Base-by-base conservation (phyloP, 2,329 filamentous ascomycete genomes). In the Sarocladium kiliense region DNA sequence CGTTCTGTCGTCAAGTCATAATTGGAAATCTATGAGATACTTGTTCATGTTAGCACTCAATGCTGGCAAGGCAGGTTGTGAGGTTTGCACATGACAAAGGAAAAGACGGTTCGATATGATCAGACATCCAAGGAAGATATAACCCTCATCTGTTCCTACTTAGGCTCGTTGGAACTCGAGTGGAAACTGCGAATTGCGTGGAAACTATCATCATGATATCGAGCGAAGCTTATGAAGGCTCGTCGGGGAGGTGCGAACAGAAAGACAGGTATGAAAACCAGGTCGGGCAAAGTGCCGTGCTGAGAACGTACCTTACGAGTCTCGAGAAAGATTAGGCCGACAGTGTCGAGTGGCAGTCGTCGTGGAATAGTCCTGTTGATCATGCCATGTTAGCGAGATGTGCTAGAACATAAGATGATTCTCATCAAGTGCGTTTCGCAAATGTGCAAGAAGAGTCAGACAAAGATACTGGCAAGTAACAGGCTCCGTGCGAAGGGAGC, bases 381-480 rank as follows among this genome's bases (percentile, higher is more conserved):
- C 54, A 56, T 57, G 55, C 16, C 39, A 34, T 47, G 58, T 65
- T 63, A 65, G 59, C 61, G 57, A 60, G 14, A 26, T 54, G 23
- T 12, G 3, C 11, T 55, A 39, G 44, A 37, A 18, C 18, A 7
- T 4, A 51, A 23, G 18, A 19, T 23, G 30, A 36, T 34, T 36
- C 30, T 51, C 27, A 32, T 51, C 23, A 47, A 27, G 16, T 16
- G 25, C 21, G n/a, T 51, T 34, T 21, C 47, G 47, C 47, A 51
- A n/a, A 21, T 51, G 47, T 60, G 55, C 49, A 51, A 61, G 55
- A 62, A 60, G 56, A 65, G 65, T 91, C 88, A 91, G 88, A 89
- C 85, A 85, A 81, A 76, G 78, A 86, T 91, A 91, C 88, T 92
- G 88, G 88, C 88, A 89, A 91, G 88, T 91, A 91, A 87, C 88